Base-by-base conservation (phyloP, 805 yeast genomes). In the Torulaspora franciscae region DNA sequence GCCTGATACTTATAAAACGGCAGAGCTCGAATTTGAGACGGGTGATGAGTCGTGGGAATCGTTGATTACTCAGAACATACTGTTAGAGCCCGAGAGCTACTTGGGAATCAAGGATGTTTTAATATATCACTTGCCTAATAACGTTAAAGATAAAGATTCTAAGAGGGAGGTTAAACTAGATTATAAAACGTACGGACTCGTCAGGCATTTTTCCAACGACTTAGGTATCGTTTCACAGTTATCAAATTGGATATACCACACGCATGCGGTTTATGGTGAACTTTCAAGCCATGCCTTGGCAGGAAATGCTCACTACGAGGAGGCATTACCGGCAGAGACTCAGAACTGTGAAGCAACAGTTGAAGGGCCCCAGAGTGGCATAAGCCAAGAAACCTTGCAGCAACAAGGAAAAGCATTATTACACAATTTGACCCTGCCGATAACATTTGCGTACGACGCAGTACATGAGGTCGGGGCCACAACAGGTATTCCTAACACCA, bases 381-480 rank as follows among this genome's bases (percentile, higher is more conserved):
- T 19, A 9, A 30, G 32, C 24, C 37, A 23, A 17, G 26, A 15
- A 7, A 40, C 27, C 32, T 17, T 45, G 19, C 42, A 45, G 32
- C 42, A 40, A 11, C 48, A 45, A 10, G 43, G 52, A 1, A 53
- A 50, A 35, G 56, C 49, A n/a, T 15, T 64, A 11, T 37, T 59
- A 19, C 64, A 62, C 42, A 64, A 64, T 40, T 35, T 64, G 24
- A 49, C 64, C 3, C 45, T 63, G 14, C 68, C 68, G 3, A 47
- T 64, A 15, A 45, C 62, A 0, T 58, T 64, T 43, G 64, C 68
- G 24, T 59, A 58, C 32, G 68, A 64, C 45, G 59, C 66, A 2
- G 55, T 63, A n/a, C 66, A 62, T 36, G 68, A 64, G 39, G 60
- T 64, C 14, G 65, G 68, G 9, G 40, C 47, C 3, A 62, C 65